Evolutionary conservation across 1,139 yeast genomes (phyloP).

Genomic region (Geotrichum bryndzae): DNA sequence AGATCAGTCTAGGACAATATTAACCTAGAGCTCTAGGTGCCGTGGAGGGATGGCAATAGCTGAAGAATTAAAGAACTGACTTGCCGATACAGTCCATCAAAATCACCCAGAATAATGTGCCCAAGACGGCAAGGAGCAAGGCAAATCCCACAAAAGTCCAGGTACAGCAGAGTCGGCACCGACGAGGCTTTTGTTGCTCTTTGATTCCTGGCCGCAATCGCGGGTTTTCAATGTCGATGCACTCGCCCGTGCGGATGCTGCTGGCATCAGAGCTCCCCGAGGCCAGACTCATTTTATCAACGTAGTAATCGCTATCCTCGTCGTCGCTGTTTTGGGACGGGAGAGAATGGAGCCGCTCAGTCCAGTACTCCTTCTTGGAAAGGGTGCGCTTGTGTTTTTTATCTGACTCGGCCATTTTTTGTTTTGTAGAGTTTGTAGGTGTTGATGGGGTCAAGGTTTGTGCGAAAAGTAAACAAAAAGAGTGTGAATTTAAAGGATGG

Average conservation of each 20-base stretch:
- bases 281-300: background rate
- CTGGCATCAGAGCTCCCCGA: background rate
- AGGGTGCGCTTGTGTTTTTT: background rate
- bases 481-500: too few species aligned
- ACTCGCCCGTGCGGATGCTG: background rate
- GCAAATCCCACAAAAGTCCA: background rate
- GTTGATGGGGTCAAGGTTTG: background rate
- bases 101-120: background rate
- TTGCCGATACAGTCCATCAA: background rate
- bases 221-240: background rate
- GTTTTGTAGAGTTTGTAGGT: background rate
- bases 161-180: background rate
- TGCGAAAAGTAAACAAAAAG: too few species aligned
- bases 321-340: background rate
- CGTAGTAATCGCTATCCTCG: background rate
- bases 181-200: background rate
- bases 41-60: too few species aligned
- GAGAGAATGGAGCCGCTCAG: background rate
- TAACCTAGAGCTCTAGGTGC: too few species aligned
- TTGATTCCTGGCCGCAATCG: background rate
- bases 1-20: too few species aligned
- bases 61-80: background rate
- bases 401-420: background rate
- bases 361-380: background rate
- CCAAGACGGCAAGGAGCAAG: background rate